Evolutionary conservation across 169 alveolate species (phyloP).

Genomic region (Plasmodium relictum): DNA sequence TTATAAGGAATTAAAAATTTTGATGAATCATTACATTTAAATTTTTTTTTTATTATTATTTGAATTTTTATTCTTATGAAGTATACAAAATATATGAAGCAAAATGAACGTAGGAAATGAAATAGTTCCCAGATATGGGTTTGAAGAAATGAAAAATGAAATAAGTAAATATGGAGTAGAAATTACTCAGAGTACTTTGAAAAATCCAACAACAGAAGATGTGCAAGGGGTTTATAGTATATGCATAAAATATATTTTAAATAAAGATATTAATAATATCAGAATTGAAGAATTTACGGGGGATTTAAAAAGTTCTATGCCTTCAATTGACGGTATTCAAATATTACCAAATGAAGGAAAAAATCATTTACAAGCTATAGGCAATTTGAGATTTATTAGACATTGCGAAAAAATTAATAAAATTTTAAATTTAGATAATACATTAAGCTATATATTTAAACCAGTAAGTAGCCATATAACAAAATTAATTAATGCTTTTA

Average conservation of each 20-base stretch:
- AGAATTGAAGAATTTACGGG: slow-evolving; percentile 76
- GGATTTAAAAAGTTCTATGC: slow-evolving; percentile 69
- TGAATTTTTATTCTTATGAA: neutral
- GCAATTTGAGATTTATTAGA: slow-evolving; percentile 67
- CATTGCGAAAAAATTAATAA: slow-evolving; percentile 69
- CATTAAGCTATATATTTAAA: slow-evolving; percentile 61
- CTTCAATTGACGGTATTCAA: slow-evolving; percentile 66
- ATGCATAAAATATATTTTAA: slow-evolving; percentile 73
- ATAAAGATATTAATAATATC: slow-evolving; percentile 75
- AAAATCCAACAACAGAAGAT: slow-evolving; percentile 73
- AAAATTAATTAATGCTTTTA: slow-evolving; percentile 55
- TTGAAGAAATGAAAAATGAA: slow-evolving; percentile 66
- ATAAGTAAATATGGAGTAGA: slow-evolving; percentile 75
- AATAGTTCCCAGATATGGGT: slow-evolving; percentile 31
- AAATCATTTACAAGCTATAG: slow-evolving; percentile 76
- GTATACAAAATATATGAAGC: neutral
- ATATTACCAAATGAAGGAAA: slow-evolving; percentile 73
- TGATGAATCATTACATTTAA: neutral
- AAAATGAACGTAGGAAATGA: slow-evolving; percentile 42
- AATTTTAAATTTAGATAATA: slow-evolving; percentile 48
- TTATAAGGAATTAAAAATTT: neutral
- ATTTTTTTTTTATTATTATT: neutral
- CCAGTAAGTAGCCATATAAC: slow-evolving; percentile 71
- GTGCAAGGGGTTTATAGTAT: slow-evolving; percentile 75
- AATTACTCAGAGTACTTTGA: slow-evolving; percentile 48